These are phyloP conservation scores for Exophiala sp. DNA, from an alignment of 2,329 filamentous ascomycete genomes.

Conservation along the genomic window DNA sequence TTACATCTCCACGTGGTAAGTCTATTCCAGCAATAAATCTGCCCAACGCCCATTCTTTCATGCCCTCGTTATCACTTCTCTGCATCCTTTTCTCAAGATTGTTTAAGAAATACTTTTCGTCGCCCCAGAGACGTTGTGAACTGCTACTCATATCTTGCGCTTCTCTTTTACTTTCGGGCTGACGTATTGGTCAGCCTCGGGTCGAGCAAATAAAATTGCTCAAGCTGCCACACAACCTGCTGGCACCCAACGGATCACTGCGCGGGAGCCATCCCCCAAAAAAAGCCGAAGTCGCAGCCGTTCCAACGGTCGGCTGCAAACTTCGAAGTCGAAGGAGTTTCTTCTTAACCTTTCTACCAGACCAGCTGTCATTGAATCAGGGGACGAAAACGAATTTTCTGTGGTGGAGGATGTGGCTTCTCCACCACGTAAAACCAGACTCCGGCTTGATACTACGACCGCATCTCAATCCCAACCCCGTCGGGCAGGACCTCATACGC, in stretches of 20 bases:
- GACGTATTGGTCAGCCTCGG: constrained; percentile 6
- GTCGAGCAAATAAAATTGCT: constrained; percentile 10
- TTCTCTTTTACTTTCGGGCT: constrained; percentile 1
- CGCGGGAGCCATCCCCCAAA: constrained; percentile 20
- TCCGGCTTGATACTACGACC: constrained; percentile 24
- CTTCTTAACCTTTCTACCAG: constrained; percentile 20
- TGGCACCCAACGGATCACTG: constrained; percentile 4
- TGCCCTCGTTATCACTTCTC: no score
- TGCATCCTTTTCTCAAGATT: background rate
- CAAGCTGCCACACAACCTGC: constrained; percentile 8
- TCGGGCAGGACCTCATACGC: constrained; percentile 24
- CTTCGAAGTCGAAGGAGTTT: constrained; percentile 23
- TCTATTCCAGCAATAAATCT: constrained; percentile 24
- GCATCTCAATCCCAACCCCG: constrained; percentile 12
- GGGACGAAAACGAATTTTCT: constrained; percentile 21
- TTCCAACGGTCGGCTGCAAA: constrained; percentile 18
- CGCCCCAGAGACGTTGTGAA: background rate
- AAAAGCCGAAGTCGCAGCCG: constrained; percentile 22
- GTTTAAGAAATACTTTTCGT: background rate
- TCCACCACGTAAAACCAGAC: constrained; percentile 15
- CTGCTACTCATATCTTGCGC: constrained; percentile 1
- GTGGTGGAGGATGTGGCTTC: constrained; percentile 16
- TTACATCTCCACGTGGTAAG: constrained; percentile 67
- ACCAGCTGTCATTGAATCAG: constrained; percentile 24
- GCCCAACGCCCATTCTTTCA: background rate